phyloP scores from a whole-genome alignment of 192 early-diverging fungal species.

The Phycomyces blakesleeanus region DNA sequence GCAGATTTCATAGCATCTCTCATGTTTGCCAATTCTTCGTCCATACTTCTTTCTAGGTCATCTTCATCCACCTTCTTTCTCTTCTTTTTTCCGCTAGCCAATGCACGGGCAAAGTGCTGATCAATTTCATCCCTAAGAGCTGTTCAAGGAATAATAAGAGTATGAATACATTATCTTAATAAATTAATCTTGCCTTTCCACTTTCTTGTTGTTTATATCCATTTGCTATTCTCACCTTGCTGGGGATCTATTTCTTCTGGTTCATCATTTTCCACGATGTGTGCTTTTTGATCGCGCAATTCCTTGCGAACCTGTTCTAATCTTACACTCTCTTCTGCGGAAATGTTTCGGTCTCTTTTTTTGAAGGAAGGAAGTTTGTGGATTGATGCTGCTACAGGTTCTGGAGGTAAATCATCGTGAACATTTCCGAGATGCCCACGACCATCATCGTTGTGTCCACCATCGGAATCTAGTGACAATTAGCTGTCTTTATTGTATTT shows the following conservation, averaged over 20 bases:
- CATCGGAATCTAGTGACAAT: slow-evolving; percentile 2
- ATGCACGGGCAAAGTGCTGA: slow-evolving; percentile 24
- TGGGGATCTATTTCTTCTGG: slow-evolving; percentile 30
- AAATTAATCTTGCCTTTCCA: not conserved
- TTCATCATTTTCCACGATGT: slow-evolving; percentile 8
- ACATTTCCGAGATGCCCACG: not conserved
- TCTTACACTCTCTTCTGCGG: slow-evolving; percentile 21
- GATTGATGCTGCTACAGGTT: not conserved
- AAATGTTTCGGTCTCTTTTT: slow-evolving; percentile 16
- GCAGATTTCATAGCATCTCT: slow-evolving; percentile 48
- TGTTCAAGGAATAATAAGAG: not conserved
- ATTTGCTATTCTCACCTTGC: slow-evolving; percentile 21
- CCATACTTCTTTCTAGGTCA: slow-evolving; percentile 29
- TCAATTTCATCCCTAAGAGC: slow-evolving; percentile 34
- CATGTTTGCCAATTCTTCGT: slow-evolving; percentile 35
- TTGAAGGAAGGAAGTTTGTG: slow-evolving; percentile 34
- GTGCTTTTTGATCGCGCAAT: slow-evolving; percentile 16
- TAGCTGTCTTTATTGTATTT: not conserved
- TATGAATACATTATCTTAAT: not conserved
- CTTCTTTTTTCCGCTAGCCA: slow-evolving; percentile 32
- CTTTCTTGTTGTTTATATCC: not conserved
- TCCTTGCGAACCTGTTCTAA: slow-evolving; percentile 25
- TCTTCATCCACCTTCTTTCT: slow-evolving; percentile 38
- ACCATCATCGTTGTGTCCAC: slow-evolving; percentile 2
- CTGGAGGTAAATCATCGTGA: not conserved